Evolutionary conservation across 1,284 basidiomycete genomes (phyloP), one percentile per base, ranked within the genome.

Genomic region (Mrakiaceae sp.): DNA sequence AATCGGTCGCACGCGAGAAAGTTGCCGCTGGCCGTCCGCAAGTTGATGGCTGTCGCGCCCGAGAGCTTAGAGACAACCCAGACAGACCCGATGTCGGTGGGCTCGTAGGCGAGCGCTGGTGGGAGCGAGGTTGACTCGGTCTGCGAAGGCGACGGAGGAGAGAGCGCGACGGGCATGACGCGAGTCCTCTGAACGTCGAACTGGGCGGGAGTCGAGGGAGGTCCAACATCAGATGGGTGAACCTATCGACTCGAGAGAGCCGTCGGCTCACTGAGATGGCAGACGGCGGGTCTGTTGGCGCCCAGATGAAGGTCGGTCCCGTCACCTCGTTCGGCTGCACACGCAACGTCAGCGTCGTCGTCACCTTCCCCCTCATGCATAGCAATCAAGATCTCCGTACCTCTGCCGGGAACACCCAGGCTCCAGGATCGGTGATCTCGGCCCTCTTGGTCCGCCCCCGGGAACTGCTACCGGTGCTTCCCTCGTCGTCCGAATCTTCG

Each of bases 11-110:
- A 67, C 3, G 70, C 73, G 11, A 76, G 66, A 60, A 71, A 76
- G 54, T 70, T 70, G 16, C 71, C 72, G 14, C 65, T 67, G 3
- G 70, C 72, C 27, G 68, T 75, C 39, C 79, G 68, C 43, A 80
- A 68, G 43, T 76, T 79, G 58, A 80, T 70, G 16, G 58, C 75
- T 76, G 59, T 77, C 74, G 67, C 76, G 76, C n/a, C 79, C 9
- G 76, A 75, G n/a, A 80, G 69, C 42, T 78, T 70, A 0, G 78
- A 77, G 58, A 78, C 73, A 16, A 80, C 79, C 78, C 78, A 80
- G 8, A 81, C 79, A 57, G 78, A 77, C 67, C 79, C 75, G 10
- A 81, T 74, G 49, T 79, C 78, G 1, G 70, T 71, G 11, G 80
- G 80, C 69, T 75, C 77, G 47, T 75, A 68, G 6, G 72, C 68